Evolutionary conservation across 1,139 yeast genomes (phyloP).

Genomic region (Yamadazyma jaroonii): DNA sequence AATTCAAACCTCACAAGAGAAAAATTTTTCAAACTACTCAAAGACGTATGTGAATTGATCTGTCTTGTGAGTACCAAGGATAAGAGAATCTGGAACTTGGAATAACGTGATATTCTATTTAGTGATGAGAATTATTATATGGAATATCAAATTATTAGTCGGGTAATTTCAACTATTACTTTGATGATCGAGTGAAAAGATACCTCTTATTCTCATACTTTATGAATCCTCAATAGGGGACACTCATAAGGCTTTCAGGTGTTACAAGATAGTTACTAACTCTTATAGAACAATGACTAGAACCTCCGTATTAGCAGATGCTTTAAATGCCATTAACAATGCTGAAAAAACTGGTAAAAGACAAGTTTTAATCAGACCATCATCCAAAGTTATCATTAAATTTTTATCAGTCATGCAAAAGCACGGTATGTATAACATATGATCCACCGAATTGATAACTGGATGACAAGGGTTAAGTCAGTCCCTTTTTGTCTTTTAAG

Average conservation of each 20-base stretch:
- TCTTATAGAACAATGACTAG: conserved; percentile 41
- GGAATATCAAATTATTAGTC: conserved; percentile 1
- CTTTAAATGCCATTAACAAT: conserved; percentile 96
- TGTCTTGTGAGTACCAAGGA: conserved; percentile 8
- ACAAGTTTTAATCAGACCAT: conserved; percentile 98
- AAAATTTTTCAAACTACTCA: conserved; percentile 8
- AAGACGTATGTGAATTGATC: conserved; percentile 1
- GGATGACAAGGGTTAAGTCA: conserved; percentile 84
- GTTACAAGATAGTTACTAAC: background rate
- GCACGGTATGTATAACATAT: conserved; percentile 55
- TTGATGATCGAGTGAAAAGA: conserved; percentile 11
- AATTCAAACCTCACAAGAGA: background rate
- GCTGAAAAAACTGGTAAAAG: conserved; percentile 99
- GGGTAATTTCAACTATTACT: background rate
- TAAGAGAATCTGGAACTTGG: conserved; percentile 1
- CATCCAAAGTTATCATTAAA: conserved; percentile 97
- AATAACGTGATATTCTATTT: background rate
- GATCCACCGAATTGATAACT: conserved; percentile 86
- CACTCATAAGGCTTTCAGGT: conserved; percentile 14
- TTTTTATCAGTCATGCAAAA: conserved; percentile 96
- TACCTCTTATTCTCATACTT: conserved; percentile 12
- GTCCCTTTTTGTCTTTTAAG: conserved; percentile 98
- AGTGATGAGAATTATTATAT: no score
- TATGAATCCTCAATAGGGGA: conserved; percentile 15
- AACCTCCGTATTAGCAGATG: conserved; percentile 98